Evolutionary conservation across 2,329 filamentous ascomycete species (phyloP).

Genomic region (Fusarium sp.): DNA sequence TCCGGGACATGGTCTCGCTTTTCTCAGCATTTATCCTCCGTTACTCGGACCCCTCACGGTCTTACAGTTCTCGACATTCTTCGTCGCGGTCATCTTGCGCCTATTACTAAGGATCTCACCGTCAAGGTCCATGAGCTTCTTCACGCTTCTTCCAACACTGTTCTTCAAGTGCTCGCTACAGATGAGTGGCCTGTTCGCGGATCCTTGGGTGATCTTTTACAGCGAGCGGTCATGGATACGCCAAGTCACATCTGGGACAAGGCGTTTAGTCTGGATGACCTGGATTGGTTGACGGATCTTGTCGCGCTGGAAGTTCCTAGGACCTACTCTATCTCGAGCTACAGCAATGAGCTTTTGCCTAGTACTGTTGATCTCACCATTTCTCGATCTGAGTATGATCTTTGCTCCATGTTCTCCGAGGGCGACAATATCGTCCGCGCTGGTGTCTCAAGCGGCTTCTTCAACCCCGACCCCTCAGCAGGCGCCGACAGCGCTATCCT

Average conservation of each 20-base stretch:
- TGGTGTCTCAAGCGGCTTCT: conserved; percentile 65
- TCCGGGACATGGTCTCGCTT: conserved; percentile 61
- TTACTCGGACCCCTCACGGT: conserved; percentile 46
- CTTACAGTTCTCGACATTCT: conserved; percentile 62
- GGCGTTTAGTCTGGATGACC: conserved; percentile 59
- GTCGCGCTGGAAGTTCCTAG: conserved; percentile 62
- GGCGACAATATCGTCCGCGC: conserved; percentile 50
- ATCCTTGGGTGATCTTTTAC: conserved; percentile 62
- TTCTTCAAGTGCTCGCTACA: conserved; percentile 61
- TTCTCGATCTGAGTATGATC: conserved; percentile 63
- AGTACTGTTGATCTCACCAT: conserved; percentile 63
- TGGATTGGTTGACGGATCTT: conserved; percentile 61
- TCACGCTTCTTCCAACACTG: conserved; percentile 61
- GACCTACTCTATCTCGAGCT: conserved; percentile 65
- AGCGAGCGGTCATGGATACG: conserved; percentile 61
- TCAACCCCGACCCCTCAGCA: conserved; percentile 57
- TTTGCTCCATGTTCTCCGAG: conserved; percentile 57
- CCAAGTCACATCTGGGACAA: conserved; percentile 62
- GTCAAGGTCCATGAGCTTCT: conserved; percentile 61
- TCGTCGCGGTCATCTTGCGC: conserved; percentile 63
- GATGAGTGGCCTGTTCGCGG: conserved; percentile 64
- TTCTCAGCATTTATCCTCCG: conserved; percentile 57
- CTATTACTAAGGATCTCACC: conserved; percentile 63
- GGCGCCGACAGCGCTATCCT: conserved; percentile 53
- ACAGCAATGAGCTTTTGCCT: conserved; percentile 62